Evolutionary conservation across 441 rosid genomes (phyloP).

Genomic region (Jatropha podagrica): DNA sequence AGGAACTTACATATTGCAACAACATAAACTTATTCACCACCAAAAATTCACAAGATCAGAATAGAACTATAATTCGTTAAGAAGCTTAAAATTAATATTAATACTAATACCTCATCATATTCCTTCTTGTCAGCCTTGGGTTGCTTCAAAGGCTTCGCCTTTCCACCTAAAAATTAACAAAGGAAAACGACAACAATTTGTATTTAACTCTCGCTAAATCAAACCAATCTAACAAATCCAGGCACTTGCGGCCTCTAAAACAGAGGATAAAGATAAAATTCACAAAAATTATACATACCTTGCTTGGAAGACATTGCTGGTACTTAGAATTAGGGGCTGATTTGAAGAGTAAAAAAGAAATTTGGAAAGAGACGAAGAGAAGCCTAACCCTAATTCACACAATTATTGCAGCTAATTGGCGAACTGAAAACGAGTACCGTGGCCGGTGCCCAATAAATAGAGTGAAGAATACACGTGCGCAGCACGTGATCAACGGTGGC

Average conservation of each 20-base stretch:
- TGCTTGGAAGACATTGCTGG: slow-evolving; percentile 85
- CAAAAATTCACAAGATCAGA: neutral
- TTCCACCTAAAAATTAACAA: slow-evolving; percentile 58
- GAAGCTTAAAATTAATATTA: neutral
- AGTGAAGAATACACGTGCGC: slow-evolving; percentile 14
- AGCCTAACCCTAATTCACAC: slow-evolving; percentile 34
- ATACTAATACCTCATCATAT: slow-evolving; percentile 72
- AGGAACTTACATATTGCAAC: neutral
- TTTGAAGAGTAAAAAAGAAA: slow-evolving; percentile 13
- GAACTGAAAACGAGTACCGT: rapidly evolving
- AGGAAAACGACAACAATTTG: neutral
- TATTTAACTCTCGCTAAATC: neutral
- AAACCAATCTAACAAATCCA: slow-evolving; percentile 1
- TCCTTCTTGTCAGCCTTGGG: slow-evolving; percentile 82
- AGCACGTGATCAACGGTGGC: slow-evolving; percentile 12
- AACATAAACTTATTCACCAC: neutral
- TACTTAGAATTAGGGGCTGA: slow-evolving; percentile 32
- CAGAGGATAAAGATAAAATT: neutral
- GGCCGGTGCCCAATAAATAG: neutral
- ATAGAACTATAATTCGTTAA: neutral
- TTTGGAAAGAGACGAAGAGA: slow-evolving; percentile 1
- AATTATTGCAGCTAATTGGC: slow-evolving; percentile 6
- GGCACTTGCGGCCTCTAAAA: neutral
- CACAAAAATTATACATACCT: slow-evolving; percentile 37
- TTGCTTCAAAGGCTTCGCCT: slow-evolving; percentile 93